phyloP scores from a whole-genome alignment of 768 basidiomycete genomes.

The Termitomyces eurrhizus region DNA sequence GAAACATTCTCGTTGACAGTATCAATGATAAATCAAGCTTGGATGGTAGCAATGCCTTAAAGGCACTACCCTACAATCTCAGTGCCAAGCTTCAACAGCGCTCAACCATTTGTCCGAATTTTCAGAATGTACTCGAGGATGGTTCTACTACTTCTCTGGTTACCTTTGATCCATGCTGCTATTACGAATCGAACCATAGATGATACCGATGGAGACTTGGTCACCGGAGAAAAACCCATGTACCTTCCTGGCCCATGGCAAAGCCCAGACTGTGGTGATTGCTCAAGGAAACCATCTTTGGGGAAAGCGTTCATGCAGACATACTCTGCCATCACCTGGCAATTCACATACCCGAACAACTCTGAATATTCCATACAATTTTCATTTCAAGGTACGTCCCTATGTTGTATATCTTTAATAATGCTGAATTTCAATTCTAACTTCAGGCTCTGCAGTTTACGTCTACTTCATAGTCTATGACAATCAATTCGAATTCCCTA shows the following conservation, averaged over 20 bases:
- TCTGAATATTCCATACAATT: constrained; percentile 5
- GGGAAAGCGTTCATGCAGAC: constrained; percentile 11
- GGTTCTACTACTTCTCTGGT: not conserved
- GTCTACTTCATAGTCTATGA: constrained; percentile 31
- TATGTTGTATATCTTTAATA: no score
- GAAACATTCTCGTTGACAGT: not conserved
- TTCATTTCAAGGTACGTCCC: constrained; percentile 12
- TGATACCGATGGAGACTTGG: constrained; percentile 19
- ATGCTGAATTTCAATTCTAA: not conserved
- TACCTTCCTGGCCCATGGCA: constrained; percentile 20
- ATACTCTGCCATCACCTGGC: constrained; percentile 17
- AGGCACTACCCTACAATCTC: not conserved
- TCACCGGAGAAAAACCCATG: constrained; percentile 10
- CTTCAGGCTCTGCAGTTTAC: constrained; percentile 32
- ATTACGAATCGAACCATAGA: constrained; percentile 19
- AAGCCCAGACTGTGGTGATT: constrained; percentile 7
- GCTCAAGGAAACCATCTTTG: constrained; percentile 9
- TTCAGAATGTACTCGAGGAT: not conserved
- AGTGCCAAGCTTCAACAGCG: not conserved
- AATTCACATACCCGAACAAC: no score
- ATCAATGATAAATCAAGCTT: not conserved
- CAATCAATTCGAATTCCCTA: constrained; percentile 11
- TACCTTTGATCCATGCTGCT: not conserved
- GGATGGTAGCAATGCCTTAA: not conserved
- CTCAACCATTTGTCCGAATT: not conserved